phyloP scores from a whole-genome alignment of 192 early-diverging fungal genomes.

The Entomortierella lignicola region DNA sequence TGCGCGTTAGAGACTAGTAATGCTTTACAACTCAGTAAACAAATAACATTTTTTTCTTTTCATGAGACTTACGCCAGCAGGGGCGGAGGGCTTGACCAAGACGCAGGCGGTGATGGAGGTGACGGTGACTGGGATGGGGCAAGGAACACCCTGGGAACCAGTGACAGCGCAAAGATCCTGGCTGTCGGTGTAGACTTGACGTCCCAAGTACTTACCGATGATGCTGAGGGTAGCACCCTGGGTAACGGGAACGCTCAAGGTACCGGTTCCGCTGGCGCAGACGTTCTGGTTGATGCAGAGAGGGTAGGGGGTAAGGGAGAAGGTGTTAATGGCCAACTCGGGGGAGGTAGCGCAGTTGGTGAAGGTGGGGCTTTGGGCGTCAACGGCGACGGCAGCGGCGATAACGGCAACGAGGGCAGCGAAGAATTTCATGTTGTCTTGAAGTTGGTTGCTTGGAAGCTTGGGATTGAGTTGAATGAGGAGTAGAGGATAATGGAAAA shows the following conservation, averaged over 20 bases:
- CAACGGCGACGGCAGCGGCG: constrained; percentile 49
- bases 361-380: constrained; percentile 56
- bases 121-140: constrained; percentile 20
- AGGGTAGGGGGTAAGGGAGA: constrained; percentile 53
- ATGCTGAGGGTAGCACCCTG: constrained; percentile 20
- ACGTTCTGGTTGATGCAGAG: constrained; percentile 44
- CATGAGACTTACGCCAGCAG: too few relatives aligned
- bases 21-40: too few relatives aligned
- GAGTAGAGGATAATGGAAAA: neutral
- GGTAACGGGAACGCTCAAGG: constrained; percentile 42
- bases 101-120: too few relatives aligned
- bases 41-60: too few relatives aligned
- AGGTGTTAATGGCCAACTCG: constrained; percentile 59
- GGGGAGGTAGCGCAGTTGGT: constrained; percentile 56
- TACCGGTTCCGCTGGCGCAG: constrained; percentile 39
- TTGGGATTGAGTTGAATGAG: neutral
- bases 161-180: constrained; percentile 30
- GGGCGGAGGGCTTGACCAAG: too few relatives aligned
- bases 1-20: too few relatives aligned
- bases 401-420: constrained; percentile 60
- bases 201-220: constrained; percentile 14
- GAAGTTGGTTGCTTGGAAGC: neutral
- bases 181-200: constrained; percentile 35
- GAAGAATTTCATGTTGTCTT: constrained; percentile 58
- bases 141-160: constrained; percentile 12